These are phyloP conservation scores for Umbelopsis sp. DNA, from an alignment of 371 early-diverging fungal species.

Conservation along the genomic window DNA sequence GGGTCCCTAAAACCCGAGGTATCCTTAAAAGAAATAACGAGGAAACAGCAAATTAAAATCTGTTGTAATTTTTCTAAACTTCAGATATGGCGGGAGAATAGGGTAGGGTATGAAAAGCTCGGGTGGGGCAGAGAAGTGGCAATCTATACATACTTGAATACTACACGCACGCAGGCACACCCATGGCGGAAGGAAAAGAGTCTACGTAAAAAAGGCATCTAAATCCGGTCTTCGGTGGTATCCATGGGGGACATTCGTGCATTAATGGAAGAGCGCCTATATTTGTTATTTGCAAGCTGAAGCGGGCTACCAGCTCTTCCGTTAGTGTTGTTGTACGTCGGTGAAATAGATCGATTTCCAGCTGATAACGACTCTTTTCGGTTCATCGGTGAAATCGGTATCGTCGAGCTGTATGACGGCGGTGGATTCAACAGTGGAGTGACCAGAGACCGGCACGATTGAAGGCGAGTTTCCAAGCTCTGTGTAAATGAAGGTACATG, in stretches of 20 bases:
- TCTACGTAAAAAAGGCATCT: not conserved
- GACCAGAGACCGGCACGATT: slow-evolving; percentile 68
- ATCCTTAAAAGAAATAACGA: too few relatives aligned
- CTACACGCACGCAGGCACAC: slow-evolving; percentile 14
- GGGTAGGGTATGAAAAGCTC: not conserved
- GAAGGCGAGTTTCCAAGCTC: slow-evolving; percentile 67
- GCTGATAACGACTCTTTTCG: slow-evolving; percentile 28
- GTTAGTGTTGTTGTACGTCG: slow-evolving; percentile 31
- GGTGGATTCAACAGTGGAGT: slow-evolving; percentile 69
- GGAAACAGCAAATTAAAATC: not conserved
- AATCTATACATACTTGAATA: slow-evolving; percentile 19
- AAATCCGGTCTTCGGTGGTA: slow-evolving; percentile 29
- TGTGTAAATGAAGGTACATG: slow-evolving; percentile 22
- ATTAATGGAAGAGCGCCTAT: slow-evolving; percentile 51
- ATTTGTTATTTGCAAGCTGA: slow-evolving; percentile 47
- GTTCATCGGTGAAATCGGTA: slow-evolving; percentile 33
- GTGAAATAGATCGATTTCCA: slow-evolving; percentile 36
- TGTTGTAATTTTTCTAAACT: not conserved
- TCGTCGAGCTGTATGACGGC: slow-evolving; percentile 50
- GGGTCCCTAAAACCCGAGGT: not conserved
- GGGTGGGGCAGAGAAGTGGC: not conserved
- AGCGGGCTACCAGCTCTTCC: slow-evolving; percentile 41
- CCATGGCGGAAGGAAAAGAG: too few relatives aligned
- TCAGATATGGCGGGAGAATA: not conserved
- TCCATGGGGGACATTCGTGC: slow-evolving; percentile 37